These are phyloP conservation scores for Pseudocohnilembus persalinus DNA, from an alignment of 169 alveolate genomes.

Conservation along the genomic window DNA sequence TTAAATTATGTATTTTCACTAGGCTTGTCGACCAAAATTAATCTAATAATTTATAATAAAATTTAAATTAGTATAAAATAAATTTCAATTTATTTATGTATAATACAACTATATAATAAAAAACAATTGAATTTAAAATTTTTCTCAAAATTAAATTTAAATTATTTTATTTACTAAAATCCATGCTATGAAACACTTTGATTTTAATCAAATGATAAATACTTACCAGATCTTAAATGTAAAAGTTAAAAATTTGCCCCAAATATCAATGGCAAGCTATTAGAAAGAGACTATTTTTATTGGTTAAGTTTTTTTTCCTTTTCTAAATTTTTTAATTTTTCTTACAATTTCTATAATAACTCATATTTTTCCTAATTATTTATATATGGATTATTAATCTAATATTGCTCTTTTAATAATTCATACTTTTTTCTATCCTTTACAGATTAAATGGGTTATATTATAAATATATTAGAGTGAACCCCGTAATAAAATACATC, in stretches of 20 bases:
- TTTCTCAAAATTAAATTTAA: no score
- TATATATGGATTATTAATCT: no score
- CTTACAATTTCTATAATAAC: no score
- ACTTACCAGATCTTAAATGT: not conserved
- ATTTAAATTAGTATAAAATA: no score
- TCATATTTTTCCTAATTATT: no score
- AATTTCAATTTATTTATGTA: not conserved
- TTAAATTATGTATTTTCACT: not conserved
- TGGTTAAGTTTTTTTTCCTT: not conserved
- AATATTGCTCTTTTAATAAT: no score
- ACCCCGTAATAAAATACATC: no score
- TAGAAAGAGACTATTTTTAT: not conserved
- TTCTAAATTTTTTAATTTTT: not conserved
- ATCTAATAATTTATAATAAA: not conserved
- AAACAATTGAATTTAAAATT: no score
- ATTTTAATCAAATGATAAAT: not conserved
- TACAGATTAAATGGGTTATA: no score
- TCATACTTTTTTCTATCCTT: no score
- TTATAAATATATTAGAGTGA: no score
- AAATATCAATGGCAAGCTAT: not conserved
- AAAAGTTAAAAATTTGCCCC: not conserved
- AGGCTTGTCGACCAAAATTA: not conserved
- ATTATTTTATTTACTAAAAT: not conserved
- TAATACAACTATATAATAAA: no score
- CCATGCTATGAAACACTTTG: not conserved